Evolutionary conservation across 805 yeast genomes (phyloP).

Genomic region (Nakazawaea molendinolei): DNA sequence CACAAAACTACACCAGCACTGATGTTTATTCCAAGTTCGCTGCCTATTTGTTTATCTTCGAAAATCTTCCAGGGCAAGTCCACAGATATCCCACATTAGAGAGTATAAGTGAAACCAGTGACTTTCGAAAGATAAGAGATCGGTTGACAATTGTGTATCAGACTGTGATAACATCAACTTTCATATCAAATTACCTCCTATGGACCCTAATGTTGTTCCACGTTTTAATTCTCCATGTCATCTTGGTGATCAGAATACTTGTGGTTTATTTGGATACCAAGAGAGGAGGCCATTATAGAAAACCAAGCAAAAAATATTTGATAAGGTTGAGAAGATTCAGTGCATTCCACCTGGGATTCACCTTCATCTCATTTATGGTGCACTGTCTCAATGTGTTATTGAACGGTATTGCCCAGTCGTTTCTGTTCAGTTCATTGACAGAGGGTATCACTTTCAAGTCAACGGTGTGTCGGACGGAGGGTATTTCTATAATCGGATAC

Average conservation of each 20-base stretch:
- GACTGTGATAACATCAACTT: constrained; percentile 7
- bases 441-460: constrained; percentile 6
- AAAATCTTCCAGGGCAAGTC: constrained; percentile 8
- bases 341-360: constrained; percentile 1
- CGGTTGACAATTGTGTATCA: constrained; percentile 1
- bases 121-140: constrained; percentile 4
- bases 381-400: constrained; percentile 7
- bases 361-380: not conserved
- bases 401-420: constrained; percentile 8
- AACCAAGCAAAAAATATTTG: not conserved
- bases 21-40: constrained; percentile 7
- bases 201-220: not conserved
- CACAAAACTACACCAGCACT: not conserved
- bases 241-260: not conserved
- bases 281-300: not conserved
- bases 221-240: constrained; percentile 1
- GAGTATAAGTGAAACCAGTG: constrained; percentile 4
- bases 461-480: not conserved
- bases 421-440: constrained; percentile 2
- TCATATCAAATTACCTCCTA: constrained; percentile 2
- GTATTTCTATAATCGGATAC: constrained; percentile 1
- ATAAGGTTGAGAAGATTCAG: constrained; percentile 6
- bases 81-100: constrained; percentile 6
- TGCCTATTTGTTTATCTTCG: constrained; percentile 11
- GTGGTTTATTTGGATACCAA: not conserved